phyloP scores from a whole-genome alignment of 345 rosid species.

The Eucalyptus tenuipes region DNA sequence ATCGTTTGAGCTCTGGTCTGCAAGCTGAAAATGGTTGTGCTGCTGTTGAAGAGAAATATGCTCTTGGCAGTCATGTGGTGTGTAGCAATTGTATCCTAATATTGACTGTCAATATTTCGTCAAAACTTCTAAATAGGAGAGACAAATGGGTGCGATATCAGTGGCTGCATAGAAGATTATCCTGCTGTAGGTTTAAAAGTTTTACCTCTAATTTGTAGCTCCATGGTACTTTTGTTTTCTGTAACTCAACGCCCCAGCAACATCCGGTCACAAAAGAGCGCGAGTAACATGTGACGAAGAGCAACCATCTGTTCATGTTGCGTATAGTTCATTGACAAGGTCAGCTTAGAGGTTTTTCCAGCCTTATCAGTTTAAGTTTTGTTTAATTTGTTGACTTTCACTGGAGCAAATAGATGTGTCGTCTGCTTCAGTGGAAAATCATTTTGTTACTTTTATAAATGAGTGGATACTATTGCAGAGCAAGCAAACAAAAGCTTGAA shows the following conservation, averaged over 20 bases:
- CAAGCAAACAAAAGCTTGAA: constrained; percentile 80
- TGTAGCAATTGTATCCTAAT: constrained; percentile 56
- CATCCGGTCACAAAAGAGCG: constrained; percentile 61
- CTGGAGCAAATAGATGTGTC: neutral
- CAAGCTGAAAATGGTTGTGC: constrained; percentile 10
- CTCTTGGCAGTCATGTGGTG: constrained; percentile 3
- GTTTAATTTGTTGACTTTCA: neutral
- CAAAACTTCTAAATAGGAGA: neutral
- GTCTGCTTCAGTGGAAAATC: neutral
- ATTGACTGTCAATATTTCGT: neutral
- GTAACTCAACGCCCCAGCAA: constrained; percentile 42
- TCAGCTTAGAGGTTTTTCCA: constrained; percentile 14
- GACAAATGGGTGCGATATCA: neutral
- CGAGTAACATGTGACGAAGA: constrained; percentile 33
- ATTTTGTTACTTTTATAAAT: neutral
- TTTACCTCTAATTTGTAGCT: neutral
- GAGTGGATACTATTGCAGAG: constrained; percentile 28
- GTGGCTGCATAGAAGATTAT: neutral
- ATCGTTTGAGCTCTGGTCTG: constrained; percentile 4
- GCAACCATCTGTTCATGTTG: constrained; percentile 70
- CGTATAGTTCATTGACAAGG: constrained; percentile 70
- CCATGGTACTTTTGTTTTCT: constrained; percentile 15
- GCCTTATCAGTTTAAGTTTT: neutral
- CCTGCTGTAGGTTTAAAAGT: neutral
- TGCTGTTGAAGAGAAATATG: constrained; percentile 9